phyloP scores from a whole-genome alignment of 2,329 filamentous ascomycete species.

The Phialocephala sp. region DNA sequence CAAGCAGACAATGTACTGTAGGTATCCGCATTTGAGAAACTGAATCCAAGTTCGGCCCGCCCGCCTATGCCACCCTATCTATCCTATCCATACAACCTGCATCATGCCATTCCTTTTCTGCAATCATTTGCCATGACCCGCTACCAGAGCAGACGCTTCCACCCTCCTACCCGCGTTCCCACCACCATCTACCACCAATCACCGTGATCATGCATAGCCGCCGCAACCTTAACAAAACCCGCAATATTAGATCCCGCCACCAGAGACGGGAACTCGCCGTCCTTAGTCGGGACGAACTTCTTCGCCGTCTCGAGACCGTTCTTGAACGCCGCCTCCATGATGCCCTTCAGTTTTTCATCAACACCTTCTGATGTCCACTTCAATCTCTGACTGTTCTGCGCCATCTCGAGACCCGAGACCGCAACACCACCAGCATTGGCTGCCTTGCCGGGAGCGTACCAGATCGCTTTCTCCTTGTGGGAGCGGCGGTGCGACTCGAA shows the following conservation, averaged over 20 bases:
- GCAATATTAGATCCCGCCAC: constrained; percentile 97
- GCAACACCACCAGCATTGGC: constrained; percentile 98
- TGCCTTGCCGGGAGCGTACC: constrained; percentile 97
- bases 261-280: constrained; percentile 86
- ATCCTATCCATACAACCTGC: constrained; percentile 2
- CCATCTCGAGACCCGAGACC: constrained; percentile 98
- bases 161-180: too few species aligned
- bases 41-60: background rate
- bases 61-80: background rate
- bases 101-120: background rate
- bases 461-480: constrained; percentile 74
- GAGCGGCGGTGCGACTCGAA: constrained; percentile 82
- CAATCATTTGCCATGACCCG: too few species aligned
- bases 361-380: constrained; percentile 90
- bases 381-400: constrained; percentile 90
- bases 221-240: constrained; percentile 94
- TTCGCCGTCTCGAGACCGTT: constrained; percentile 88
- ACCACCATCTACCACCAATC: constrained; percentile 85
- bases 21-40: too few species aligned
- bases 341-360: constrained; percentile 85
- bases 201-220: constrained; percentile 94
- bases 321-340: constrained; percentile 94
- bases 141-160: background rate
- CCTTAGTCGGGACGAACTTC: constrained; percentile 79
- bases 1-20: too few species aligned